Evolutionary conservation across 2,329 filamentous ascomycete genomes (phyloP).

Genomic region (Botrytis aclada): DNA sequence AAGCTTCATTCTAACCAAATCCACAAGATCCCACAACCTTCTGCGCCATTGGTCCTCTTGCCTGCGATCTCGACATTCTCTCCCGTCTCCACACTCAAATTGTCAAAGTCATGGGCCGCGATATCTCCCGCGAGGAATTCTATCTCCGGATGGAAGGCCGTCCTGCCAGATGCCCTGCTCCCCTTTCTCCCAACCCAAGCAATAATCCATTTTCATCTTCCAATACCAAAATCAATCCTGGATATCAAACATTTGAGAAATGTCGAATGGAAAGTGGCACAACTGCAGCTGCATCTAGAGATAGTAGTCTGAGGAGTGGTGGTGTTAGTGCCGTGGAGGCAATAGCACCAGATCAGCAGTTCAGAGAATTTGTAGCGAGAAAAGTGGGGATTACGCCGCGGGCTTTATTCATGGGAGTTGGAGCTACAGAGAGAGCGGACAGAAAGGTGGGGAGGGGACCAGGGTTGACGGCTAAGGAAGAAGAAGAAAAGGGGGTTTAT

Average conservation of each 20-base stretch:
- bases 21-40: conserved; percentile 12
- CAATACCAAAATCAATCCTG: neutral
- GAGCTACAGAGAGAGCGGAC: neutral
- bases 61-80: conserved; percentile 9
- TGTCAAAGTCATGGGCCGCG: conserved; percentile 4
- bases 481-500: neutral
- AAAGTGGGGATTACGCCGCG: neutral
- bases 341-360: conserved; percentile 5
- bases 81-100: conserved; percentile 11
- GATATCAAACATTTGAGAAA: neutral
- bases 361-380: conserved; percentile 12
- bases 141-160: conserved; percentile 16
- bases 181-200: neutral
- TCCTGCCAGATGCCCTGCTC: neutral
- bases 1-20: neutral
- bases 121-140: conserved; percentile 15
- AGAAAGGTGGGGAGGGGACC: conserved; percentile 3
- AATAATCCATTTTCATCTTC: neutral
- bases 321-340: neutral
- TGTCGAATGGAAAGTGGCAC: neutral
- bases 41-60: conserved; percentile 14
- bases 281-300: neutral
- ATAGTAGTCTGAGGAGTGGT: neutral
- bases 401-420: conserved; percentile 12
- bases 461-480: neutral